These are phyloP conservation scores for Blumeriella jaapii DNA, from an alignment of 2,329 filamentous ascomycete genomes.

Conservation along the genomic window DNA sequence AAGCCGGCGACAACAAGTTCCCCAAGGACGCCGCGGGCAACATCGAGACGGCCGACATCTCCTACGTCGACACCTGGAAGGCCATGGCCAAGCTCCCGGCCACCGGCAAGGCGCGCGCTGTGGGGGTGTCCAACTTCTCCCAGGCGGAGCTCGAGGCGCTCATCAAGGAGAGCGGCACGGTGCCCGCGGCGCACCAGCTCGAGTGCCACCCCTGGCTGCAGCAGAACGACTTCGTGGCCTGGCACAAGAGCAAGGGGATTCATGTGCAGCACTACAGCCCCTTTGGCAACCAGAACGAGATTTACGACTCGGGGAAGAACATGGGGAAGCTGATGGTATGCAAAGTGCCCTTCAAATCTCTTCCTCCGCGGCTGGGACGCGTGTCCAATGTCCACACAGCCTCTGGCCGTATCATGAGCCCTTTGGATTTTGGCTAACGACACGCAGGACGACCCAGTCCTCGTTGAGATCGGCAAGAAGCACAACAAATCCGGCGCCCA, in stretches of 20 bases:
- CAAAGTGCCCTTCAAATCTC: no score
- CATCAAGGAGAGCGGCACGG: slow-evolving; percentile 33
- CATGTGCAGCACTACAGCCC: slow-evolving; percentile 36
- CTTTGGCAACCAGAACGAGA: slow-evolving; percentile 50
- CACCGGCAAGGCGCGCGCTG: slow-evolving; percentile 40
- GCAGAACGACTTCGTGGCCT: slow-evolving; percentile 37
- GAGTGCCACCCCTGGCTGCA: slow-evolving; percentile 42
- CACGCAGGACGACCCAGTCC: slow-evolving; percentile 29
- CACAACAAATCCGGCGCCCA: slow-evolving; percentile 44
- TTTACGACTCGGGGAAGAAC: slow-evolving; percentile 47
- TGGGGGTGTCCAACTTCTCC: slow-evolving; percentile 53
- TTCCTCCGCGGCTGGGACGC: no score
- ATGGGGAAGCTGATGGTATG: slow-evolving; percentile 30
- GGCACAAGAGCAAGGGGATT: slow-evolving; percentile 33
- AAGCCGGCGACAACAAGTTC: slow-evolving; percentile 16
- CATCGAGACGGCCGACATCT: slow-evolving; percentile 15
- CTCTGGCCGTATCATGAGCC: no score
- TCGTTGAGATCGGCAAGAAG: slow-evolving; percentile 43
- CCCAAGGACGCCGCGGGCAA: slow-evolving; percentile 21
- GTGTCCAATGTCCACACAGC: no score
- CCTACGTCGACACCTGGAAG: slow-evolving; percentile 42
- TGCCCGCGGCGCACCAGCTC: slow-evolving; percentile 47
- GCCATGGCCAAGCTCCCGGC: slow-evolving; percentile 44
- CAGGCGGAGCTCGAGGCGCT: slow-evolving; percentile 30
- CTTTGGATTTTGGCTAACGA: no score